Percentiles rank a stretch among this genome's conserved stretches.
phyloP scores from a whole-genome alignment of 1,284 basidiomycete genomes.

The Spongiforma sp. region DNA sequence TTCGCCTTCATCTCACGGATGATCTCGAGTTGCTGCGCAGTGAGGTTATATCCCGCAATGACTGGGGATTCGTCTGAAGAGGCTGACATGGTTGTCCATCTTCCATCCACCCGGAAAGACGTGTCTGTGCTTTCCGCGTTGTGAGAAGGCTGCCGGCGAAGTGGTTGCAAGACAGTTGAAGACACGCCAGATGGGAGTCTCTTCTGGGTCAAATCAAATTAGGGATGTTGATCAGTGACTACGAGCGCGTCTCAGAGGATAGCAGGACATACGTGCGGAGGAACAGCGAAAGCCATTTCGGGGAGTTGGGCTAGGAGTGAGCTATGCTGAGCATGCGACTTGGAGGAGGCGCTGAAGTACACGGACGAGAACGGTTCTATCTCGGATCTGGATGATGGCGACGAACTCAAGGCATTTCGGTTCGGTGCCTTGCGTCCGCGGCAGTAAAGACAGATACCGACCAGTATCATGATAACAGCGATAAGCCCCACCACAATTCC shows the following conservation, averaged over 20 bases:
- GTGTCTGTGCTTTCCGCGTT: not conserved
- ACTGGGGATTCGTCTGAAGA: not conserved
- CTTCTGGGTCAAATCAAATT: too few relatives aligned
- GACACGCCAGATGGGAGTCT: too few relatives aligned
- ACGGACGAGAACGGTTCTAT: conserved; percentile 11
- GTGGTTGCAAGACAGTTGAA: conserved; percentile 11
- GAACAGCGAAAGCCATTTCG: not conserved
- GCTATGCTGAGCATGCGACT: not conserved
- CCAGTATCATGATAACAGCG: conserved; percentile 1
- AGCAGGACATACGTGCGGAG: conserved; percentile 14
- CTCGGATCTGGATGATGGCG: conserved; percentile 1
- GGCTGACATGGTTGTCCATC: not conserved
- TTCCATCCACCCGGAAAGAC: not conserved
- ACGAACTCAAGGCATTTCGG: too few relatives aligned
- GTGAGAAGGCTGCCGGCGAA: conserved; percentile 1
- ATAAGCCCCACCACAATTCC: conserved; percentile 26
- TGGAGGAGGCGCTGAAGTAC: not conserved
- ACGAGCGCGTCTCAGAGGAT: conserved; percentile 19
- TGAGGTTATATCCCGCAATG: conserved; percentile 9
- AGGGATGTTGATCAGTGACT: conserved; percentile 1
- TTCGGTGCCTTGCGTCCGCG: conserved; percentile 8
- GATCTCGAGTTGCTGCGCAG: conserved; percentile 14
- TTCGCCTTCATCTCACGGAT: conserved; percentile 15
- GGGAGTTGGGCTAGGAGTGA: not conserved
- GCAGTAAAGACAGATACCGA: conserved; percentile 14